A percentile compares a stretch with the other conserved stretches of the same genome.
These are phyloP conservation scores for Sclerotinia subarctica DNA, from an alignment of 2,329 filamentous ascomycete genomes.

Conservation along the genomic window DNA sequence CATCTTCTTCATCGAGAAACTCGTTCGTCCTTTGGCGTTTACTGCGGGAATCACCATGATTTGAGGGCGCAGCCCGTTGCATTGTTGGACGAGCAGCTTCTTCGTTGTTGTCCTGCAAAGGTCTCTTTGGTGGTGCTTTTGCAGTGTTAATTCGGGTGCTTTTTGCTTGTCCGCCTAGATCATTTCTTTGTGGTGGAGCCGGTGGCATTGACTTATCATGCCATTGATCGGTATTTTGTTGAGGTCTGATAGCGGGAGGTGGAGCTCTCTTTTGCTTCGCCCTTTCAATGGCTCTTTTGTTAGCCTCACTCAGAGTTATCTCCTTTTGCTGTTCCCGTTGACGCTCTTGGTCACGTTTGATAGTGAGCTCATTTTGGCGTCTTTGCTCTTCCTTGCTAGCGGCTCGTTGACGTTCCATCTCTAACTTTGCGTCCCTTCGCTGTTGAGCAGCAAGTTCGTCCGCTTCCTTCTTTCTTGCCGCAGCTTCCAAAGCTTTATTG, in stretches of 20 bases:
- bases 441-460: conserved; percentile 77
- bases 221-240: conserved; percentile 43
- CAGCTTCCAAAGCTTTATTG: conserved; percentile 69
- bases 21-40: conserved; percentile 81
- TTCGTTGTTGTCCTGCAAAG: conserved; percentile 61
- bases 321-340: conserved; percentile 45
- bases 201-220: conserved; percentile 37
- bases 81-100: conserved; percentile 48
- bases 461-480: conserved; percentile 78
- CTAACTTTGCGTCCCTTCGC: conserved; percentile 77
- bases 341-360: conserved; percentile 57
- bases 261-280: conserved; percentile 63
- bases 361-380: conserved; percentile 57
- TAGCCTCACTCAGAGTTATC: conserved; percentile 54
- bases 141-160: conserved; percentile 60
- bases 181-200: conserved; percentile 31
- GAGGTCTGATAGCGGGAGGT: conserved; percentile 55
- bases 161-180: conserved; percentile 30
- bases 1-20: conserved; percentile 62
- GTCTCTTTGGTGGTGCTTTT: conserved; percentile 72
- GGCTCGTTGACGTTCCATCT: conserved; percentile 73
- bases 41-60: conserved; percentile 57
- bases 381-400: conserved; percentile 63
- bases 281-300: conserved; percentile 63
- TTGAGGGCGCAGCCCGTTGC: conserved; percentile 57